A percentile compares a stretch with the other conserved stretches of the same genome.
These are phyloP conservation scores for Fomitiporia mediterranea DNA, from an alignment of 1,284 basidiomycete species.

Conservation along the genomic window DNA sequence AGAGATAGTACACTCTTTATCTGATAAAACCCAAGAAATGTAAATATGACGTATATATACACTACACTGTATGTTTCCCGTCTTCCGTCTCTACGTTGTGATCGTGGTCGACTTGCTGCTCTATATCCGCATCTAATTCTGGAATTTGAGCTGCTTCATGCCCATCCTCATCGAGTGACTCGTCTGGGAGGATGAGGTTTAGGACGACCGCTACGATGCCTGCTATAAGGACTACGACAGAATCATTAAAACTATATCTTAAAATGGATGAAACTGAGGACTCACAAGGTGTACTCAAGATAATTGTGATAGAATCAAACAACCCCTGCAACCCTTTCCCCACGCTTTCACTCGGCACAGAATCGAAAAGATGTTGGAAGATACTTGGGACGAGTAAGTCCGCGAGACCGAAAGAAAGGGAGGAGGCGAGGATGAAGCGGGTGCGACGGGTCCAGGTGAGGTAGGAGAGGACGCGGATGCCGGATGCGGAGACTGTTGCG, in stretches of 20 bases:
- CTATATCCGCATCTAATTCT: no score
- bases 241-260: not conserved
- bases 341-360: conserved; percentile 49
- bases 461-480: conserved; percentile 68
- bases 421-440: conserved; percentile 72
- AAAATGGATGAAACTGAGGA: conserved; percentile 16
- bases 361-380: conserved; percentile 67
- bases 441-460: conserved; percentile 65
- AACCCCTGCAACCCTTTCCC: conserved; percentile 70
- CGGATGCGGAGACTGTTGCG: conserved; percentile 60
- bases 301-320: conserved; percentile 74
- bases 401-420: conserved; percentile 69
- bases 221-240: conserved; percentile 50
- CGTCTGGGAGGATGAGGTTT: conserved; percentile 60
- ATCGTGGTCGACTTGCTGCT: no score
- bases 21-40: no score
- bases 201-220: conserved; percentile 64
- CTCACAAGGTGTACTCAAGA: conserved; percentile 75
- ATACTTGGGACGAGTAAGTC: conserved; percentile 58
- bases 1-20: no score
- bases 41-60: no score
- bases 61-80: no score
- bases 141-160: no score
- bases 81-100: no score
- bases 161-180: conserved; percentile 27